Evolutionary conservation across 208 protist species (phyloP).

Genomic region (Leptomonas pyrrhocoris): DNA sequence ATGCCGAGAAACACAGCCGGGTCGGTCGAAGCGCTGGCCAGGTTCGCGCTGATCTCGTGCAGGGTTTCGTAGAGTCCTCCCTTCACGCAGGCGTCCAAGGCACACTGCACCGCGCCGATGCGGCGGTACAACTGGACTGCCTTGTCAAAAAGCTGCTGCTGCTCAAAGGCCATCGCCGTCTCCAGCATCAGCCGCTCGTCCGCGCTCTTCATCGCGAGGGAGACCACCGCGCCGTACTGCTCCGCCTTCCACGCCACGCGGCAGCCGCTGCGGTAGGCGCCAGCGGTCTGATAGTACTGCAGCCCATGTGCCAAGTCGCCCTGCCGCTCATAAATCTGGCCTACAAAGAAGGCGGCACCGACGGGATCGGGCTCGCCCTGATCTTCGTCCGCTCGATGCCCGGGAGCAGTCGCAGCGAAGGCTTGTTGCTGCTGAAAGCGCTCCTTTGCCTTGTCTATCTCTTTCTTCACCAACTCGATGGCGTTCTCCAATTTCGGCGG

Average conservation of each 20-base stretch:
- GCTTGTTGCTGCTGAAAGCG: constrained; percentile 63
- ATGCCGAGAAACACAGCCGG: constrained; percentile 91
- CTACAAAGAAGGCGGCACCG: constrained; percentile 94
- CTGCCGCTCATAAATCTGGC: constrained; percentile 85
- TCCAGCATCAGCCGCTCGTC: constrained; percentile 89
- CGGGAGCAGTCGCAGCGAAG: constrained; percentile 30
- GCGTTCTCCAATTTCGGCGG: constrained; percentile 87
- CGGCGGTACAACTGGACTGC: constrained; percentile 95
- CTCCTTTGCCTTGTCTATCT: constrained; percentile 57
- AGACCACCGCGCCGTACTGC: constrained; percentile 73
- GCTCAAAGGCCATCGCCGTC: constrained; percentile 88
- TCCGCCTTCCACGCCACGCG: constrained; percentile 81
- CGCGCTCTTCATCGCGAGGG: constrained; percentile 75
- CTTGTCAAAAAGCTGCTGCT: constrained; percentile 86
- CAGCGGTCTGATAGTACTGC: constrained; percentile 89
- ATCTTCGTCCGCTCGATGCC: constrained; percentile 16
- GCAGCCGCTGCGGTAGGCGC: constrained; percentile 90
- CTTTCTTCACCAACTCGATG: constrained; percentile 78
- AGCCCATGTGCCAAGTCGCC: constrained; percentile 73
- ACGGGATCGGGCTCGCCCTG: constrained; percentile 56
- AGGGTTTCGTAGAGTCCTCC: constrained; percentile 92
- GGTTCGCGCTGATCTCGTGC: constrained; percentile 90
- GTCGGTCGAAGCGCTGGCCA: constrained; percentile 78
- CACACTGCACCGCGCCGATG: constrained; percentile 89
- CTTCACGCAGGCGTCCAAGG: constrained; percentile 93